phyloP scores from a whole-genome alignment of 2,329 filamentous ascomycete species.

The Neonectria magnoliae region DNA sequence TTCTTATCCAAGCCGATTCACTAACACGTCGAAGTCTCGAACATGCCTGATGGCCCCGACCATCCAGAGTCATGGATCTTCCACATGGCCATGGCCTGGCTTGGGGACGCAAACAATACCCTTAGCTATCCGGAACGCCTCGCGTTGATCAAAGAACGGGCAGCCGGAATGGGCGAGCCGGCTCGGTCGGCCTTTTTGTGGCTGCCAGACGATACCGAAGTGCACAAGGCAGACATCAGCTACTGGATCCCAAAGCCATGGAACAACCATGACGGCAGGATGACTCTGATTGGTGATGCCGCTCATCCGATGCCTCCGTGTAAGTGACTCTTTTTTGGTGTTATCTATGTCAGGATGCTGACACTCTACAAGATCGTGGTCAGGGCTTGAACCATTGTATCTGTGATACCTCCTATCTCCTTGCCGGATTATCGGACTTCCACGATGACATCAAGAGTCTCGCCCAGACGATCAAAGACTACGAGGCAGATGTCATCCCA shows the following conservation, averaged over 20 bases:
- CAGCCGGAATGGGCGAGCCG: slow-evolving; percentile 30
- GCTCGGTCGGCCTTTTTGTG: slow-evolving; percentile 35
- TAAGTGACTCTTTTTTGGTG: slow-evolving; percentile 11
- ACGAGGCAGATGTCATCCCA: slow-evolving; percentile 35
- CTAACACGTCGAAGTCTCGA: slow-evolving; percentile 26
- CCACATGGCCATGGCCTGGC: slow-evolving; percentile 40
- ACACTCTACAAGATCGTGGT: slow-evolving; percentile 26
- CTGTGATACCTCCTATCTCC: slow-evolving; percentile 30
- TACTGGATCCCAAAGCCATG: slow-evolving; percentile 36
- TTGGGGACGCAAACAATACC: slow-evolving; percentile 27
- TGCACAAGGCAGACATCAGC: slow-evolving; percentile 39
- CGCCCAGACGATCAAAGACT: slow-evolving; percentile 12
- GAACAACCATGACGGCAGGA: slow-evolving; percentile 31
- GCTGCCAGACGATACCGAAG: slow-evolving; percentile 36
- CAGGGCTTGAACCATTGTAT: slow-evolving; percentile 39
- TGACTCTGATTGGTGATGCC: slow-evolving; percentile 35
- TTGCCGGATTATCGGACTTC: slow-evolving; percentile 20
- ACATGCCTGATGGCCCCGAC: slow-evolving; percentile 34
- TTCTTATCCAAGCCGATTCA: background rate
- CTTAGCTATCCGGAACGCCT: slow-evolving; percentile 33
- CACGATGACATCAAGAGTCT: slow-evolving; percentile 4
- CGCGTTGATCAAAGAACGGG: slow-evolving; percentile 34
- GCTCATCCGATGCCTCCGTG: slow-evolving; percentile 39
- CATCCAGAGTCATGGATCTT: slow-evolving; percentile 38
- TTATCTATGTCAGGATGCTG: background rate